Percentiles rank a stretch among this genome's conserved stretches.
These are phyloP conservation scores for Suillus luteus DNA, from an alignment of 768 basidiomycete genomes.

Conservation along the genomic window DNA sequence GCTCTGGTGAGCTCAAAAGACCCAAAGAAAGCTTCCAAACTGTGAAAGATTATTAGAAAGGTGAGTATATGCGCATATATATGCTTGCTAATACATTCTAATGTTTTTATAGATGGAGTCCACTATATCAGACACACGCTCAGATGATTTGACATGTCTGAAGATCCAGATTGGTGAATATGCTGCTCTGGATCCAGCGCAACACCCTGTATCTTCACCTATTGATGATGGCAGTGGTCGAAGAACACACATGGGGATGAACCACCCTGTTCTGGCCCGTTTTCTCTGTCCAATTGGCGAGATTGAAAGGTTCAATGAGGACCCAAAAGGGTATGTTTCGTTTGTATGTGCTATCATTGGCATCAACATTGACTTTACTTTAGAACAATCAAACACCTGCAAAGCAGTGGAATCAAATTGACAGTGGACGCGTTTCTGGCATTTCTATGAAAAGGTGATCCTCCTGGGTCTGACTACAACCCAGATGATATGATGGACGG, in stretches of 20 bases:
- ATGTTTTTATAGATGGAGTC: constrained; percentile 7
- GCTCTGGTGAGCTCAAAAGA: background rate
- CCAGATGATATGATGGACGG: background rate
- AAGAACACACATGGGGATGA: background rate
- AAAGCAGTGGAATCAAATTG: background rate
- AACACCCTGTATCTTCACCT: background rate
- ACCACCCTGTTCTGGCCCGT: constrained; percentile 2
- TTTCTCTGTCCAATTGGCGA: background rate
- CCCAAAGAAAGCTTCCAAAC: background rate
- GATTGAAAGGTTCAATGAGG: background rate
- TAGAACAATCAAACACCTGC: background rate
- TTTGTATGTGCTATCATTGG: too few species aligned
- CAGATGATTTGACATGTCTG: background rate
- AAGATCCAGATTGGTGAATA: background rate
- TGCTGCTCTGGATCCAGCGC: background rate
- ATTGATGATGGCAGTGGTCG: background rate
- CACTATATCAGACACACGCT: too few species aligned
- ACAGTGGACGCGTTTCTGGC: background rate
- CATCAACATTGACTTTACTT: background rate
- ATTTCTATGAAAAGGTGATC: background rate
- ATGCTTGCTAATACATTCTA: background rate
- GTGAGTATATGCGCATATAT: constrained; percentile 9
- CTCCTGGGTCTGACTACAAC: background rate
- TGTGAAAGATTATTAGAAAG: background rate
- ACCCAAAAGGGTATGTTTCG: background rate